phyloP scores from a whole-genome alignment of 1,284 basidiomycete genomes.

The Leccinum angustisporum region DNA sequence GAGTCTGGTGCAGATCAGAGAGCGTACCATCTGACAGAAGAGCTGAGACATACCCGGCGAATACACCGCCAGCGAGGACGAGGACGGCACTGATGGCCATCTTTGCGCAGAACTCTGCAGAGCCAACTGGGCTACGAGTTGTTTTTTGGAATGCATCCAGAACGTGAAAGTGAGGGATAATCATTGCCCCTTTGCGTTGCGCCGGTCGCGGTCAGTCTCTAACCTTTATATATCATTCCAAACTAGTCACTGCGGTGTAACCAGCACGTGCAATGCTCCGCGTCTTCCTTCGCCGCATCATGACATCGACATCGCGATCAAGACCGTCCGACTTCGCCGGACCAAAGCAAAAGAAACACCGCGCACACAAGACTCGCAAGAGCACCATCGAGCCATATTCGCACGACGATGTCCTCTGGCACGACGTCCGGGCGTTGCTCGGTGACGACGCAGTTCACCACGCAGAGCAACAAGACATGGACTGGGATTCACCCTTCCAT shows the following conservation, averaged over 20 bases:
- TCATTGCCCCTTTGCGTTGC: slow-evolving; percentile 6
- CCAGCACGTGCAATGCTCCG: neutral
- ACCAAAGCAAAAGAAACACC: slow-evolving; percentile 19
- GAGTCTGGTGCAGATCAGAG: slow-evolving; percentile 41
- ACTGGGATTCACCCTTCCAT: slow-evolving; percentile 61
- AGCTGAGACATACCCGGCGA: slow-evolving; percentile 65
- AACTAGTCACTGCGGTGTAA: no score
- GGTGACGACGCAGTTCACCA: slow-evolving; percentile 58
- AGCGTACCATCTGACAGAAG: accelerated
- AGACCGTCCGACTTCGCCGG: neutral
- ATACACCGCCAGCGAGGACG: slow-evolving; percentile 80
- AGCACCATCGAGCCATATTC: slow-evolving; percentile 13
- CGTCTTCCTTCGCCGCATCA: neutral
- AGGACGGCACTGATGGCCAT: slow-evolving; percentile 62
- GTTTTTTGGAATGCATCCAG: slow-evolving; percentile 2
- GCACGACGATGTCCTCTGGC: slow-evolving; percentile 71
- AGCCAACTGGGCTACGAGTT: slow-evolving; percentile 36
- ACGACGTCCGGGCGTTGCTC: slow-evolving; percentile 68
- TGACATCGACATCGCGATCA: slow-evolving; percentile 13
- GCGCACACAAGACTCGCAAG: slow-evolving; percentile 15
- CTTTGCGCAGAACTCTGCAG: slow-evolving; percentile 67
- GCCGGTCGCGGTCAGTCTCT: neutral
- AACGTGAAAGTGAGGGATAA: slow-evolving; percentile 4
- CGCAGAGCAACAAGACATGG: slow-evolving; percentile 48
- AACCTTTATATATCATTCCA: slow-evolving; percentile 3